Evolutionary conservation across 2,329 filamentous ascomycete species (phyloP), one percentile per base, ranked within the genome.

Genomic region (Sporothrix humicola): DNA sequence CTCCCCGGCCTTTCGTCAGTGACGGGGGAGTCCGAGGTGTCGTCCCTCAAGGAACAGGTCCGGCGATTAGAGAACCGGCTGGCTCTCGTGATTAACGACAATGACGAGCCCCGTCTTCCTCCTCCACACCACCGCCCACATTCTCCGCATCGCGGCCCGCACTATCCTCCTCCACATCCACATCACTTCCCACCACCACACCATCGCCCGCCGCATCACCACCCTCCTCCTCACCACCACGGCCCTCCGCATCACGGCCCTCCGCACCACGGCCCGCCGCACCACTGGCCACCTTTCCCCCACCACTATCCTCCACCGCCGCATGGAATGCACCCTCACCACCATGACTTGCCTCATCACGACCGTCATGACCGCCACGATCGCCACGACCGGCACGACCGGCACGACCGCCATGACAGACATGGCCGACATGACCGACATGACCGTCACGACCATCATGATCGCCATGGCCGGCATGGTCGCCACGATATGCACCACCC

Each of bases 41-140:
- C 84, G 31, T 78, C 79, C 0, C 77, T 87, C 76, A 82, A 79
- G 73, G 77, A 74, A 13, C 81, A 81, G 73, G 82, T 87, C 17
- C 79, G 76, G 50, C 79, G 85, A 9, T 82, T 87, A 8, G 84
- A 87, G 78, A 80, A 83, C 20, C 82, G 83, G 74, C 77, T 85
- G 2, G 79, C 79, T 6, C 79, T 77, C 74, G 74, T 20, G 76
- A 78, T 74, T 76, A 61, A 72, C 68, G 73, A 73, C 23, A 71
- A 73, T 13, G 73, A 74, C 17, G 69, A 74, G 44, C 61, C 69
- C 1, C 69, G 15, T 37, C 56, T 26, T 2, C 63, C 71, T 17
- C 71, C 69, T 15, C 73, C 23, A 26, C 69, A 70, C n/a, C 69
- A 61, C 48, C 17, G 48, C 26, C 15, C 31, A 10, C 68, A 61